phyloP scores from a whole-genome alignment of 345 rosid genomes.

The Camelina neglecta region DNA sequence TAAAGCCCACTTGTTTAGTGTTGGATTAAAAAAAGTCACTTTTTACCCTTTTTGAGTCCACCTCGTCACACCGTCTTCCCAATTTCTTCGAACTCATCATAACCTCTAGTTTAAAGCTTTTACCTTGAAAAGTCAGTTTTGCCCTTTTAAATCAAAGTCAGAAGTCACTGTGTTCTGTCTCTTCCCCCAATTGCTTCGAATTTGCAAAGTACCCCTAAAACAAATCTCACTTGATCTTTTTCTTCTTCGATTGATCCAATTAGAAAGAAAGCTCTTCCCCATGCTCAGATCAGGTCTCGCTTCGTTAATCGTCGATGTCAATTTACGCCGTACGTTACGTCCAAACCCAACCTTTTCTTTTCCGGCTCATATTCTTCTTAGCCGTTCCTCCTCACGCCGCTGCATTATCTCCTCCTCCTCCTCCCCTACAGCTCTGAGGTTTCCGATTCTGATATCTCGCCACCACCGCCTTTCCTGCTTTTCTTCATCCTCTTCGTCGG shows the following conservation, averaged over 20 bases:
- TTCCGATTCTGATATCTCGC: slow-evolving; percentile 24
- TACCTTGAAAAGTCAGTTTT: not conserved
- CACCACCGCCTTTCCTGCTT: slow-evolving; percentile 18
- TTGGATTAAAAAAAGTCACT: not conserved
- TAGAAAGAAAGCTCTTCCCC: not conserved
- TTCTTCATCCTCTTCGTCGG: slow-evolving; percentile 35
- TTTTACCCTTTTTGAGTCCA: not conserved
- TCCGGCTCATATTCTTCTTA: slow-evolving; percentile 45
- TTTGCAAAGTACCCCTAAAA: not conserved
- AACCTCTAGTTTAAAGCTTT: no score
- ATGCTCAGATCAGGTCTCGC: slow-evolving; percentile 46
- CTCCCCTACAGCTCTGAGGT: slow-evolving; percentile 11
- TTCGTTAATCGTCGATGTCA: slow-evolving; percentile 31
- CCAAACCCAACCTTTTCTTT: slow-evolving; percentile 30
- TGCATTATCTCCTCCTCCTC: slow-evolving; percentile 24
- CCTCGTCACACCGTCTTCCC: not conserved
- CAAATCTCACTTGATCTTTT: no score
- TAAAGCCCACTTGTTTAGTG: not conserved
- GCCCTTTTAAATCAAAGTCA: not conserved
- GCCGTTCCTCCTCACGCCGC: slow-evolving; percentile 20
- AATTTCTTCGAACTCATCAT: no score
- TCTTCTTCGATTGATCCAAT: not conserved
- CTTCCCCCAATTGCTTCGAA: not conserved
- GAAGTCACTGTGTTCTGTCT: no score
- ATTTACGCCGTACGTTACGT: slow-evolving; percentile 45